These are phyloP conservation scores for Penstemon eatonii DNA, from an alignment of 257 asterid genomes.

Conservation along the genomic window DNA sequence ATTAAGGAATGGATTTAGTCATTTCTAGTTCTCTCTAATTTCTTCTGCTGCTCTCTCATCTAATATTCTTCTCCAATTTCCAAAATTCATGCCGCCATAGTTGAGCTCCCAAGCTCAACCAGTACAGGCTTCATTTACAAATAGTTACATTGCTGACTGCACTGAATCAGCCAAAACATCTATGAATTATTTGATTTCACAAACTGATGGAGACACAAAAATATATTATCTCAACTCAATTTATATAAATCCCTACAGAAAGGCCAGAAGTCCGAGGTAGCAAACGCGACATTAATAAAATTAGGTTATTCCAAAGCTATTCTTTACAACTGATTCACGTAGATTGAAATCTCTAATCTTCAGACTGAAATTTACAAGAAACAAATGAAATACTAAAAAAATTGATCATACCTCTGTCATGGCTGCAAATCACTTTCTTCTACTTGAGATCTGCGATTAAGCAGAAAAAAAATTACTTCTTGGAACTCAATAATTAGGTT, in stretches of 20 bases:
- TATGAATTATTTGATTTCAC: too few relatives aligned
- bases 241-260: constrained; percentile 3
- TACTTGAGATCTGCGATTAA: not conserved
- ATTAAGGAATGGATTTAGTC: too few relatives aligned
- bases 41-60: too few relatives aligned
- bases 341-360: constrained; percentile 5
- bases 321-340: not conserved
- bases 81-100: too few relatives aligned
- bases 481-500: constrained; percentile 11
- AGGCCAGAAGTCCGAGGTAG: not conserved
- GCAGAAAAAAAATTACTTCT: constrained; percentile 2
- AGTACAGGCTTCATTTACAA: too few relatives aligned
- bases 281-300: not conserved
- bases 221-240: not conserved
- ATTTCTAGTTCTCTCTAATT: too few relatives aligned
- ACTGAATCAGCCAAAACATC: too few relatives aligned
- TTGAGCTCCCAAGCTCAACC: constrained; percentile 16
- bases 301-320: not conserved
- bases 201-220: not conserved
- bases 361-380: constrained; percentile 19
- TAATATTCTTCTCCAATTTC: too few relatives aligned
- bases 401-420: constrained; percentile 78
- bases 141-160: too few relatives aligned
- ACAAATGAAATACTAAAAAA: not conserved
- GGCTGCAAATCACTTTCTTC: constrained; percentile 42